Percentiles rank a stretch among this genome's conserved stretches.
Evolutionary conservation across 176 grass and related monocot genomes (phyloP).

Genomic region (Avena atlantica): DNA sequence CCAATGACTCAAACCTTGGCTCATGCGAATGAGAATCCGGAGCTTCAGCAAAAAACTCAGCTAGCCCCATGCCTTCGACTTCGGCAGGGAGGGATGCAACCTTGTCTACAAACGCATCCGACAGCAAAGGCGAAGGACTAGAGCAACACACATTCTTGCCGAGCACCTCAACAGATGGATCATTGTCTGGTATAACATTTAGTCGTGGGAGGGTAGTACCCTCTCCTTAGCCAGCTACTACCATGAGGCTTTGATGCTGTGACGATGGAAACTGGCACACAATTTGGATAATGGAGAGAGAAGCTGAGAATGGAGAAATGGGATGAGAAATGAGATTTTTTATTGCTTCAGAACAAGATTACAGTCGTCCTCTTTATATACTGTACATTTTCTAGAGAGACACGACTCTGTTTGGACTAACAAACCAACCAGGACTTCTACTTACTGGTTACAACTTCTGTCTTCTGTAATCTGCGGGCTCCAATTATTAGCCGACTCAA

Average conservation of each 20-base stretch:
- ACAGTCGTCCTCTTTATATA: background rate
- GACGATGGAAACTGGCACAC: background rate
- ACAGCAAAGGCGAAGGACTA: too few species aligned
- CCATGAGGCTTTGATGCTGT: background rate
- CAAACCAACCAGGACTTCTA: constrained; percentile 12
- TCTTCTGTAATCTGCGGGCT: background rate
- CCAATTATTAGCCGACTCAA: background rate
- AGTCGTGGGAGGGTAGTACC: background rate
- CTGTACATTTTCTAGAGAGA: background rate
- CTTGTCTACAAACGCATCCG: too few species aligned
- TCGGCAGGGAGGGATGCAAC: too few species aligned
- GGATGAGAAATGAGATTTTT: background rate
- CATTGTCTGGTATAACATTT: background rate
- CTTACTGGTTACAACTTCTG: background rate
- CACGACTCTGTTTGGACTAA: background rate
- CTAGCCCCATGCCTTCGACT: too few species aligned
- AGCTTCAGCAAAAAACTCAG: too few species aligned
- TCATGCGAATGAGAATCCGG: too few species aligned
- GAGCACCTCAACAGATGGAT: too few species aligned
- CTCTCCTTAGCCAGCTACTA: background rate
- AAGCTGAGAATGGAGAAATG: background rate
- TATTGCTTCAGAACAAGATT: constrained; percentile 26
- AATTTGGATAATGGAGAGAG: constrained; percentile 16
- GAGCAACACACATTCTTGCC: too few species aligned
- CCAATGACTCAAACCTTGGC: too few species aligned